phyloP scores from a whole-genome alignment of 768 basidiomycete genomes.

The Sarcodon sp. region DNA sequence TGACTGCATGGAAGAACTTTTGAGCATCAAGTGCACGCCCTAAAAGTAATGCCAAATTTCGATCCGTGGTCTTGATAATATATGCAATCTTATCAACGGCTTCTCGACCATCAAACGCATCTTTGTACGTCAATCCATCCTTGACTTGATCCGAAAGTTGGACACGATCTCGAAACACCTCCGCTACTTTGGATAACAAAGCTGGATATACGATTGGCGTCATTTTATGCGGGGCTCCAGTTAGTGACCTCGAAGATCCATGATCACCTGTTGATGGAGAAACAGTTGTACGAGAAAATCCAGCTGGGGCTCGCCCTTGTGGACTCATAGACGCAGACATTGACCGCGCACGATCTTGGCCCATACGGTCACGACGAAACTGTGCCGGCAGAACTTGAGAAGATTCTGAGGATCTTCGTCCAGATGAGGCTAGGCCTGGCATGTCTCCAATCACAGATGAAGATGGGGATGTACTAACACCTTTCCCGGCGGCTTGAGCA shows the following conservation, averaged over 20 bases:
- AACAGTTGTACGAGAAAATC: slow-evolving; percentile 12
- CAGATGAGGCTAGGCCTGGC: slow-evolving; percentile 7
- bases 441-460: slow-evolving; percentile 27
- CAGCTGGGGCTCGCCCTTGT: slow-evolving; percentile 18
- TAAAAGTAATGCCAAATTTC: slow-evolving; percentile 89
- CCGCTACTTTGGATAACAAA: slow-evolving; percentile 85
- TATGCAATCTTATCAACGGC: slow-evolving; percentile 96
- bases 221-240: slow-evolving; percentile 21
- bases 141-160: slow-evolving; percentile 70
- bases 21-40: slow-evolving; percentile 94
- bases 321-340: slow-evolving; percentile 49
- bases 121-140: slow-evolving; percentile 92
- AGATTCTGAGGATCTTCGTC: slow-evolving; percentile 61
- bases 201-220: slow-evolving; percentile 90
- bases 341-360: slow-evolving; percentile 66
- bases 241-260: slow-evolving; percentile 15
- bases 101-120: slow-evolving; percentile 93
- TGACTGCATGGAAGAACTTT: slow-evolving; percentile 99
- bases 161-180: slow-evolving; percentile 83
- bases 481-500: slow-evolving; percentile 3
- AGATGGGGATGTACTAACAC: slow-evolving; percentile 16
- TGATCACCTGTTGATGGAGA: slow-evolving; percentile 6
- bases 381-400: slow-evolving; percentile 43
- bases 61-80: slow-evolving; percentile 96
- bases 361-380: slow-evolving; percentile 44